phyloP scores from a whole-genome alignment of 1,139 yeast species.

The Debaryomycetaceae sp. region DNA sequence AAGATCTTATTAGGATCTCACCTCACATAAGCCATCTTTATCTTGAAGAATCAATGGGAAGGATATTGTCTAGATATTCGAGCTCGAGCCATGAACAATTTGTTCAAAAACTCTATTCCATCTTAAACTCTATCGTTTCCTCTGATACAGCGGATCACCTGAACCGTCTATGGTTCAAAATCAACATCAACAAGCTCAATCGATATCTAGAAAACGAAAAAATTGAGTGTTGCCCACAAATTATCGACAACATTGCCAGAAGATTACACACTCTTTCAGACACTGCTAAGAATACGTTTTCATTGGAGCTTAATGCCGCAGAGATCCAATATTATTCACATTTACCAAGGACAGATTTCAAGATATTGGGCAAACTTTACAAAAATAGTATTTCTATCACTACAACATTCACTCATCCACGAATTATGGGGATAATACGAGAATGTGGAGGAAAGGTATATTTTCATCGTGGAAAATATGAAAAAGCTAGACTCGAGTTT shows the following conservation, averaged over 20 bases:
- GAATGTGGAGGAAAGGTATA: conserved; percentile 75
- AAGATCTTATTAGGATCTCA: conserved; percentile 19
- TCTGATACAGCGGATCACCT: conserved; percentile 19
- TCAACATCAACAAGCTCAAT: conserved; percentile 51
- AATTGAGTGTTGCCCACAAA: conserved; percentile 31
- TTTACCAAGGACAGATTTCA: conserved; percentile 24
- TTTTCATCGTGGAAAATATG: conserved; percentile 59
- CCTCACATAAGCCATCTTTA: conserved; percentile 41
- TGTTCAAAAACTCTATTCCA: conserved; percentile 24
- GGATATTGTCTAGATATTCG: conserved; percentile 48
- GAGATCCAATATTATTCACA: conserved; percentile 54
- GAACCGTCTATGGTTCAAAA: conserved; percentile 56
- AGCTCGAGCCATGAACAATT: conserved; percentile 25
- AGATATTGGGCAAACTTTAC: conserved; percentile 46
- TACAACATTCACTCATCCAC: conserved; percentile 73
- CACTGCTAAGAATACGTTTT: conserved; percentile 40
- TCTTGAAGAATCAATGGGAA: conserved; percentile 59
- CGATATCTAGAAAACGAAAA: conserved; percentile 39
- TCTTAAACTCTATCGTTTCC: conserved; percentile 19
- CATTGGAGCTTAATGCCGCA: conserved; percentile 62
- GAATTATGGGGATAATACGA: conserved; percentile 63
- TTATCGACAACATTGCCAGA: conserved; percentile 40
- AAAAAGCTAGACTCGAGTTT: conserved; percentile 59
- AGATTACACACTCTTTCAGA: conserved; percentile 40
- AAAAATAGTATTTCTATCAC: conserved; percentile 45